phyloP scores from a whole-genome alignment of 768 basidiomycete genomes.

The Saitozyma sp. region DNA sequence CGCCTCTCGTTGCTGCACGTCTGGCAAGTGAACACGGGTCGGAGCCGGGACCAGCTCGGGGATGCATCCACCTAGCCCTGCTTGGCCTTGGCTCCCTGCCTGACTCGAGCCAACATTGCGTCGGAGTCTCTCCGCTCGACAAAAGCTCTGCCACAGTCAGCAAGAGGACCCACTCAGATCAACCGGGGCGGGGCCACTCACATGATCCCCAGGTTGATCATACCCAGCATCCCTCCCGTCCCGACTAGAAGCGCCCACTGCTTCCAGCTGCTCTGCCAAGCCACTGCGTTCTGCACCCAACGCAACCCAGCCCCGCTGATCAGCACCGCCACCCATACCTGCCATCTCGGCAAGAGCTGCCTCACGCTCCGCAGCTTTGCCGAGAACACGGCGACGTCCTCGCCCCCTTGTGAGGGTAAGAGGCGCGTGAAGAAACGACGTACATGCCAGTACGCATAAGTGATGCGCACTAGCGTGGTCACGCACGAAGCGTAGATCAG shows the following conservation, averaged over 20 bases:
- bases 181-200: conserved; percentile 1
- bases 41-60: too few relatives aligned
- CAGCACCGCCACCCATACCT: neutral
- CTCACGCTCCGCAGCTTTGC: neutral
- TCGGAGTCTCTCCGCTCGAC: too few relatives aligned
- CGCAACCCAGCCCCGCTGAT: conserved; percentile 6
- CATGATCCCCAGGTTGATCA: conserved; percentile 23
- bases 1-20: too few relatives aligned
- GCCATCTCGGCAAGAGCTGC: conserved; percentile 1
- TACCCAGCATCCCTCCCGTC: conserved; percentile 25
- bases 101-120: too few relatives aligned
- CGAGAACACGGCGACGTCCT: neutral
- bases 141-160: too few relatives aligned
- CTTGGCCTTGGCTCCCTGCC: too few relatives aligned
- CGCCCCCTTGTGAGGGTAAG: too few relatives aligned
- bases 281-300: neutral
- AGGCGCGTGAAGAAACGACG: neutral
- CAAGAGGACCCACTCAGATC: too few relatives aligned
- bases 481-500: conserved; percentile 38
- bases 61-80: too few relatives aligned
- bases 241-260: conserved; percentile 6
- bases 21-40: too few relatives aligned
- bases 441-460: conserved; percentile 36
- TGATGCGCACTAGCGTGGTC: conserved; percentile 43
- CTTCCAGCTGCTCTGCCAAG: neutral